Conservation (phyloP, 2,329 filamentous ascomycete species). For the Ustulina deusta region DNA sequence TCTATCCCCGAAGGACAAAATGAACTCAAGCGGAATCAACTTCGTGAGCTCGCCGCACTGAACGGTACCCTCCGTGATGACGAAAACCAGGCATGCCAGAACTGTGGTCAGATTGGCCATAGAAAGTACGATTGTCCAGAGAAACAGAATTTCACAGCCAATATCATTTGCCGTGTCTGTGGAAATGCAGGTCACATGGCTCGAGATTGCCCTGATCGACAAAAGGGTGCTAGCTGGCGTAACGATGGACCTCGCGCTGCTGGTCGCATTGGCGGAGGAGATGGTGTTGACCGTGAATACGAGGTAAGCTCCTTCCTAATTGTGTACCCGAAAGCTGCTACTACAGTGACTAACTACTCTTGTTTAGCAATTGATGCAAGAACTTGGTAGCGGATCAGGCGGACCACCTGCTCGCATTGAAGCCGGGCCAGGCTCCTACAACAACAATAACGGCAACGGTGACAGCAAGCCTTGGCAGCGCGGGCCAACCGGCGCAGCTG, state of each 20-base stretch:
- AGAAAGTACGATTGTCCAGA: conserved; percentile 99
- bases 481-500: conserved; percentile 83
- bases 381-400: conserved; percentile 81
- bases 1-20: conserved; percentile 99
- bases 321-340: not conserved
- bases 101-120: conserved; percentile 98
- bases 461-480: conserved; percentile 89
- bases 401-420: conserved; percentile 85
- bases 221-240: conserved; percentile 91
- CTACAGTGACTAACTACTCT: conserved; percentile 55
- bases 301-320: conserved; percentile 72
- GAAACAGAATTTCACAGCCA: conserved; percentile 98
- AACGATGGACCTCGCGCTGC: conserved; percentile 73
- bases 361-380: conserved; percentile 91
- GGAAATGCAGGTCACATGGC: conserved; percentile 99
- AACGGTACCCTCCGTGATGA: conserved; percentile 99
- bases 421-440: conserved; percentile 77
- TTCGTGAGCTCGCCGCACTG: conserved; percentile 95
- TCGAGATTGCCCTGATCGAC: conserved; percentile 94
- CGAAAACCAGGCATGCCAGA: conserved; percentile 99
- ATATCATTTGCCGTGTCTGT: conserved; percentile 98
- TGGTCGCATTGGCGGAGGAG: conserved; percentile 78
- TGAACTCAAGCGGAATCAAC: conserved; percentile 97
- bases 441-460: conserved; percentile 58
- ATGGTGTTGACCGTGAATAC: conserved; percentile 93